phyloP scores from a whole-genome alignment of 352 stramenopile genomes.

The Globisporangium spiculum region DNA sequence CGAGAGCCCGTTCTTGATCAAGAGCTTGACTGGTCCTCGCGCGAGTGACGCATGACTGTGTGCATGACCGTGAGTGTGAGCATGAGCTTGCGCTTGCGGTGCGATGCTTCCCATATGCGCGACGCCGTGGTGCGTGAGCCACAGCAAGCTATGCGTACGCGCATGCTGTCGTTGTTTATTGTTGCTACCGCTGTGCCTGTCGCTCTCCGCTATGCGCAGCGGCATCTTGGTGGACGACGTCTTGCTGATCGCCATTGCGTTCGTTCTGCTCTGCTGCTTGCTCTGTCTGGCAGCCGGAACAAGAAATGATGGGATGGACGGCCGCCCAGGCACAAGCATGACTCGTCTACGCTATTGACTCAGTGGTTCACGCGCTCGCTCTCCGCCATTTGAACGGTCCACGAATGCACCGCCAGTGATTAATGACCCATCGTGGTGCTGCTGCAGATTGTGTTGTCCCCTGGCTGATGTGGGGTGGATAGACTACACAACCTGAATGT shows the following conservation, averaged over 20 bases:
- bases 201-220: constrained; percentile 9
- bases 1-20: constrained; percentile 30
- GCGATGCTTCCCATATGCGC: constrained; percentile 14
- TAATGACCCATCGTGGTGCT: neutral
- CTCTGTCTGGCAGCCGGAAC: neutral
- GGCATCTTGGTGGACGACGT: constrained; percentile 3
- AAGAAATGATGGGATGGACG: neutral
- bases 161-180: constrained; percentile 18
- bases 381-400: neutral
- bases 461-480: neutral
- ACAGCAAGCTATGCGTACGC: constrained; percentile 24
- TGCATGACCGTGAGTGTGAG: neutral
- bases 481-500: constrained; percentile 6
- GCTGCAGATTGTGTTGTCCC: neutral
- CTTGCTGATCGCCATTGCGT: constrained; percentile 19
- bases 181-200: neutral
- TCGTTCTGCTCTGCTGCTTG: neutral
- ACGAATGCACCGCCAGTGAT: neutral
- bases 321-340: neutral
- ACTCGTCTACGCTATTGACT: neutral
- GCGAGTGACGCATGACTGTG: neutral
- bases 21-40: constrained; percentile 12
- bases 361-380: neutral
- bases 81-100: neutral
- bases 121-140: constrained; percentile 31